Evolutionary conservation across 2,329 filamentous ascomycete species (phyloP), one percentile per base, ranked within the genome.

Genomic region (Colletotrichum kahawae): DNA sequence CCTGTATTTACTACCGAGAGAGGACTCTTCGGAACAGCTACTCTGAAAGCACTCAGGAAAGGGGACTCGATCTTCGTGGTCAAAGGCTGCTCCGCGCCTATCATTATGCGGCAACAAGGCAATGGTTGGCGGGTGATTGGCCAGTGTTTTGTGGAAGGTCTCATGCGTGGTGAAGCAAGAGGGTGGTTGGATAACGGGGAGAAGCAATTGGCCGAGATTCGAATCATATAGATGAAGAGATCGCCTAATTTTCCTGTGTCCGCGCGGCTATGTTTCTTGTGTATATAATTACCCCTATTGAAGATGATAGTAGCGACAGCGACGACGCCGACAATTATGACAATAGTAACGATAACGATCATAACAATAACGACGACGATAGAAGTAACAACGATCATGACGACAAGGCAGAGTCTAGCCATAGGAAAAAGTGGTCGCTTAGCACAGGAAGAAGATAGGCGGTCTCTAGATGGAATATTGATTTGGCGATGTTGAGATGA

Each of bases 91-190:
- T 74, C 71, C 18, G 71, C 60, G 16, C 67, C 71, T 9, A 29
- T 71, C 10, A 43, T 74, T 8, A 65, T 74, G 67, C 59, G 67
- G 14, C 29, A 38, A 29, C 7, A 64, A 24, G 29, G 16, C 5
- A 34, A 10, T 7, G 43, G 63, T 2, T 74, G 67, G 67, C 21
- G 36, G 34, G 67, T 74, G 8, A 27, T 74, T 16, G 36, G 66
- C 2, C 71, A 74, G 38, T 74, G 67, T 33, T 71, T 74, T n/a
- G 36, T 74, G 7, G 60, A 74, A n/a, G 67, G 67, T 27, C 68
- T 71, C 5, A 74, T 74, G 51, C 33, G 34, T 48, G 54, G 51
- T 1, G 54, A 59, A 33, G 54, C 54, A 13, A 59, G 38, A 21
- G 7, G 1, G 16, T 21, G 24, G 54, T 27, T 68, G n/a, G 54